phyloP scores from a whole-genome alignment of 371 early-diverging fungal species.

The Cokeromyces recurvatus region DNA sequence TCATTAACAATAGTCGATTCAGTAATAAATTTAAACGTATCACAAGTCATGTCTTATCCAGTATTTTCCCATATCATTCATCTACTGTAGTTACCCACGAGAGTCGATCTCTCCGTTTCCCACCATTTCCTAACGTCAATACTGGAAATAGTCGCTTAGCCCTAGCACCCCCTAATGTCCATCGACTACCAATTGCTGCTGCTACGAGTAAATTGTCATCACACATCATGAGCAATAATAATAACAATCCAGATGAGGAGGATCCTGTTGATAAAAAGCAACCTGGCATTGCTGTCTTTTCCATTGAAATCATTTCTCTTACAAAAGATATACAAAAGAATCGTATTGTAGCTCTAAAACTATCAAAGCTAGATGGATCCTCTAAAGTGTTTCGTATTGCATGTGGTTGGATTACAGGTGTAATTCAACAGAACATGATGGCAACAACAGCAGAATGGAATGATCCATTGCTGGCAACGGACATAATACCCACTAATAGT shows the following conservation, averaged over 20 bases:
- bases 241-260: too few relatives aligned
- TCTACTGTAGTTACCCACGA: constrained; percentile 16
- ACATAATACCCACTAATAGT: not conserved
- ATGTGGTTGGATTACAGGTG: constrained; percentile 42
- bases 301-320: constrained; percentile 32
- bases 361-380: constrained; percentile 34
- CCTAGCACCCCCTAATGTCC: not conserved
- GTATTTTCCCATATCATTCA: constrained; percentile 20
- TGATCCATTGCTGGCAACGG: too few relatives aligned
- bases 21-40: constrained; percentile 16
- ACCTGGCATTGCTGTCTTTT: constrained; percentile 32
- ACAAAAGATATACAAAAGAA: constrained; percentile 12
- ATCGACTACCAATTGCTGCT: not conserved
- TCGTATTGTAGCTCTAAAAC: constrained; percentile 28
- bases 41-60: constrained; percentile 21
- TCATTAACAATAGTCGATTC: not conserved
- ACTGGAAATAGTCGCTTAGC: constrained; percentile 2
- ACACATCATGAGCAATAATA: too few relatives aligned
- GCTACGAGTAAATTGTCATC: not conserved
- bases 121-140: constrained; percentile 12
- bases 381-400: constrained; percentile 44
- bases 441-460: constrained; percentile 3
- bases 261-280: not conserved
- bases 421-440: constrained; percentile 21
- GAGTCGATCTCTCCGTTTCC: constrained; percentile 8